Evolutionary conservation across 1,139 yeast genomes (phyloP).

Genomic region (Lodderomyces metapsilosis): DNA sequence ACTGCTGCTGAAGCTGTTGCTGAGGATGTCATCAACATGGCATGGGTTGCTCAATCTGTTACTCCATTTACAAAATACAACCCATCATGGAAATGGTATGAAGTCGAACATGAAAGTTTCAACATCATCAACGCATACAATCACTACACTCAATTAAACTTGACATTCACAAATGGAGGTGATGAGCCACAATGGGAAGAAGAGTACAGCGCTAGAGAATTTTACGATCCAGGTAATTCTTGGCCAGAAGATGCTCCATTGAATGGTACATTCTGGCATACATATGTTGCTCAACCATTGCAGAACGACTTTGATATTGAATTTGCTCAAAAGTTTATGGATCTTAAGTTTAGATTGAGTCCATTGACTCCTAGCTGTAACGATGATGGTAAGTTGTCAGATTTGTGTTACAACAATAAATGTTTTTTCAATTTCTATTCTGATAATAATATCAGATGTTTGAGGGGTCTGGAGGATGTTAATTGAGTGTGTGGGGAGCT

Average conservation of each 20-base stretch:
- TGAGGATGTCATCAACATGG: slow-evolving; percentile 50
- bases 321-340: slow-evolving; percentile 47
- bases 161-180: slow-evolving; percentile 47
- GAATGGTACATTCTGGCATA: slow-evolving; percentile 61
- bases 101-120: slow-evolving; percentile 63
- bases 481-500: too few species aligned
- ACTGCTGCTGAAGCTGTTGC: slow-evolving; percentile 27
- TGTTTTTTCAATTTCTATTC: slow-evolving; percentile 21
- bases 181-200: slow-evolving; percentile 55
- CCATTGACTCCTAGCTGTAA: slow-evolving; percentile 49
- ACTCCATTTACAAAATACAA: slow-evolving; percentile 62
- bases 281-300: slow-evolving; percentile 33
- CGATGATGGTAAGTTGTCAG: background rate
- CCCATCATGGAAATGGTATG: slow-evolving; percentile 73
- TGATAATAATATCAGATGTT: slow-evolving; percentile 10
- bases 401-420: slow-evolving; percentile 20
- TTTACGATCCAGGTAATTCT: slow-evolving; percentile 41
- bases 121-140: slow-evolving; percentile 60
- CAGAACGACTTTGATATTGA: slow-evolving; percentile 32
- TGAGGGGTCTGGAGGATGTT: background rate
- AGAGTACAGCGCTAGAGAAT: slow-evolving; percentile 54
- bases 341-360: slow-evolving; percentile 50
- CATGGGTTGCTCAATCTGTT: slow-evolving; percentile 66
- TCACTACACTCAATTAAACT: slow-evolving; percentile 52
- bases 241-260: slow-evolving; percentile 58